Percentiles rank a stretch among this genome's conserved stretches.
phyloP scores from a whole-genome alignment of 1,284 basidiomycete species.

The Tylopilus orsonianus region DNA sequence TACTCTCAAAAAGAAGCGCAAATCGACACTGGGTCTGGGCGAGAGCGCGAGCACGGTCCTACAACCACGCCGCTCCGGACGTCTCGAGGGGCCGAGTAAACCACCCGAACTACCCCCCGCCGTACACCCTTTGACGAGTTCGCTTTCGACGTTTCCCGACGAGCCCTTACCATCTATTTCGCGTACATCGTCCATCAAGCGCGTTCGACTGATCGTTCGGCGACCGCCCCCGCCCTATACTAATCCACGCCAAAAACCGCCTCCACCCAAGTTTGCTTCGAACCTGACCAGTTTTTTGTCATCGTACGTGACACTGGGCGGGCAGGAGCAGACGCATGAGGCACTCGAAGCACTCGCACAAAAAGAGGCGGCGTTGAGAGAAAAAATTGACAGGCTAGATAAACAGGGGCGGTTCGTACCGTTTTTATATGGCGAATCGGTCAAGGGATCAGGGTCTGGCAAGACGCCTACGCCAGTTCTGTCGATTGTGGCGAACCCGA shows the following conservation, averaged over 20 bases:
- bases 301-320: constrained; percentile 58
- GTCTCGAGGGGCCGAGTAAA: constrained; percentile 22
- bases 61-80: constrained; percentile 24
- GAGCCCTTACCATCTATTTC: constrained; percentile 10
- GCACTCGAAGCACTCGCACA: constrained; percentile 45
- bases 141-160: neutral
- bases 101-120: constrained; percentile 8
- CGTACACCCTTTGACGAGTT: neutral
- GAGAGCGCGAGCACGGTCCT: constrained; percentile 5
- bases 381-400: constrained; percentile 51
- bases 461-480: constrained; percentile 9
- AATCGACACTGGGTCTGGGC: constrained; percentile 11
- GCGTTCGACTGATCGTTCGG: constrained; percentile 70
- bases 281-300: constrained; percentile 56
- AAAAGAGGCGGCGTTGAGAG: constrained; percentile 52
- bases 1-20: constrained; percentile 27
- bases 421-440: constrained; percentile 27
- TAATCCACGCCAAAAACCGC: constrained; percentile 66
- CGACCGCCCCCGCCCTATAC: constrained; percentile 59
- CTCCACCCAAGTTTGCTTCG: constrained; percentile 47
- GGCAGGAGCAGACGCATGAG: constrained; percentile 46
- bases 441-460: constrained; percentile 16
- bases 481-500: constrained; percentile 16
- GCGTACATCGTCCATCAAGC: constrained; percentile 43
- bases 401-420: constrained; percentile 37